Conservation (phyloP, 2,329 filamentous ascomycete species). For the Bimuria novae-zelandiae region DNA sequence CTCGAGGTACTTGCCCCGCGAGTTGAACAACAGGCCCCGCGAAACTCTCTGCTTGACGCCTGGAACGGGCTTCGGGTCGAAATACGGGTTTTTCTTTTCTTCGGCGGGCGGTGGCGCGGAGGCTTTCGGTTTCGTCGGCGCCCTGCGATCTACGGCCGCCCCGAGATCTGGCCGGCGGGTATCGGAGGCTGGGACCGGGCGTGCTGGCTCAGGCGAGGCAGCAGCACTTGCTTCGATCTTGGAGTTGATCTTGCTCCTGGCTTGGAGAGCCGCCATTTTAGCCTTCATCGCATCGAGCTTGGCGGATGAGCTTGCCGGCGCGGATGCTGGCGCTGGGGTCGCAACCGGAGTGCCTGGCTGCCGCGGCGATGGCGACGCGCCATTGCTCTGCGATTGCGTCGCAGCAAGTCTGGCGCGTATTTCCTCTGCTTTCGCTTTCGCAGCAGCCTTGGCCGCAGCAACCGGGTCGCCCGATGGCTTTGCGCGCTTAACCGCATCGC, state of each 20-base stretch:
- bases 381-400: conserved; percentile 26
- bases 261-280: neutral
- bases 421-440: conserved; percentile 35
- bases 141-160: conserved; percentile 41
- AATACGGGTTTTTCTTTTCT: conserved; percentile 78
- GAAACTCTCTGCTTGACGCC: conserved; percentile 65
- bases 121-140: conserved; percentile 40
- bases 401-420: conserved; percentile 41
- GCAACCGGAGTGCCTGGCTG: too few relatives aligned
- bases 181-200: conserved; percentile 59
- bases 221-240: conserved; percentile 39
- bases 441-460: conserved; percentile 36
- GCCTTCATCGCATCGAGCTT: conserved; percentile 28
- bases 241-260: neutral
- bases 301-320: conserved; percentile 9
- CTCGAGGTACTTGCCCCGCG: conserved; percentile 95
- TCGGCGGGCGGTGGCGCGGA: conserved; percentile 55
- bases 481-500: conserved; percentile 47
- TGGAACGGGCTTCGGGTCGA: conserved; percentile 69
- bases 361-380: conserved; percentile 10
- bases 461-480: conserved; percentile 35
- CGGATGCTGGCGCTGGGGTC: neutral
- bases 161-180: conserved; percentile 56
- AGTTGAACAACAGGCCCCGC: conserved; percentile 84
- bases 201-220: conserved; percentile 52